Base-by-base conservation (phyloP, 129 eudicot genomes). In the Saussurea involucrata region DNA sequence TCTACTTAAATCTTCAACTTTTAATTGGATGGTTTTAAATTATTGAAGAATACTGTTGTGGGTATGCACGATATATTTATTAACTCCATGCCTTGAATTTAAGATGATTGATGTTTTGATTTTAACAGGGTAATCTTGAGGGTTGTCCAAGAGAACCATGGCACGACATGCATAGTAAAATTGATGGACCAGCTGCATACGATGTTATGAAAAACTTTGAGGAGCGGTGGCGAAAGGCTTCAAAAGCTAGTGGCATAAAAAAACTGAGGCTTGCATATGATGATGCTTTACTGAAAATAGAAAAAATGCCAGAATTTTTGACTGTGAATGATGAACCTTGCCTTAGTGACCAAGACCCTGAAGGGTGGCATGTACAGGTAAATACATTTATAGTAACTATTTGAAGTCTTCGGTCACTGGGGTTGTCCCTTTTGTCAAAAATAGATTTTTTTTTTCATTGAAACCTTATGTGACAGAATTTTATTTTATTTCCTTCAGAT, bases 71-170 rank as follows among this genome's bases (percentile, higher is more conserved):
- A 20, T 57, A 20, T 20, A n/a, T 57, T n/a, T n/a, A 57, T 57
- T 57, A 57, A 57, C 63, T 57, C 11, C 4, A 57, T 57, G 11
- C 11, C 4, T 18, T 46, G 58, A 17, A 12, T 46, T 46, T 17
- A 64, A 29, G 37, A 55, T 58, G 17, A 66, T 20, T 36, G 22
- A 17, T 55, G 68, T 10, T 78, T 69, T 66, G 22, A 33, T 40
- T 3, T 63, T 20, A 74, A 82, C 83, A 92, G 97, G 97, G 92
- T 3, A 92, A 74, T 80, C 77, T 78, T 57, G 57, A 79, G 15
- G 97, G 92, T 69, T 90, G 98, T 85, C 97, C 98, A 69, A 86
- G 97, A 84, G 98, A 94, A 84, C 98, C 98, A 77, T 94, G 98
- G 98, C 98, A 94, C 76, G 98, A 94, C 70, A 79, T 94, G 89